Base-by-base conservation (phyloP, 345 rosid genomes). In the Lumnitzera littorea region DNA sequence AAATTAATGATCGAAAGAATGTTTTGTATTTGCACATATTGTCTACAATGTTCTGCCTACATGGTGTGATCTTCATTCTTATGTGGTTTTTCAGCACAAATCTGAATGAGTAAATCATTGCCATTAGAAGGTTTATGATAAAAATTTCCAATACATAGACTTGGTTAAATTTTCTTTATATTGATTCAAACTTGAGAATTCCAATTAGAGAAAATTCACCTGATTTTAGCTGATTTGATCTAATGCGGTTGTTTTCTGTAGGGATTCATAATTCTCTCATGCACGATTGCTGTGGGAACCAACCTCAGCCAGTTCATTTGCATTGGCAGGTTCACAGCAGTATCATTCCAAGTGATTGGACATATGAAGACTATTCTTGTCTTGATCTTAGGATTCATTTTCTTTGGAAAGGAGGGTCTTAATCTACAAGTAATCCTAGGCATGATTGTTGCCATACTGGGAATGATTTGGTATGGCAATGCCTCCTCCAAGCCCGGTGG, bases 301-400 rank as follows among this genome's bases (percentile, higher is more conserved):
- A 94, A 94, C 76, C 99, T 91, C 50, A 94, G 97, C 81, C 99
- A 94, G 29, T 94, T 94, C 87, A 91, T 94, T 51, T 94, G 99
- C 78, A 88, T 94, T 2, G 97, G 99, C 56, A 84, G 99, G 73
- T 91, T 88, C 69, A 84, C 96, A 2, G 99, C 99, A 0, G 99
- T 94, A 50, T 80, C 99, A 2, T 94, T 95, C 80, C 97, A 95
- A 85, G 97, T 95, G 27, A 85, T 95, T 7, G 99, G 99, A 51
- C 97, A 95, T 76, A 95, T 95, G 99, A 95, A 95, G 82, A 95
- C 99, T 7, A 85, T 95, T 49, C 85, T 95, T 0, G 99, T 95
- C 58, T 78, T 95, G 72, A 75, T 85, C 51, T 53, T 95, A 46
- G 99, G 99, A 53, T 88, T 91, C 82, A 62, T 81, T 55, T 84